Evolutionary conservation across 2,329 filamentous ascomycete species (phyloP), one percentile per base, ranked within the genome.

Genomic region (Pyricularia sp.): DNA sequence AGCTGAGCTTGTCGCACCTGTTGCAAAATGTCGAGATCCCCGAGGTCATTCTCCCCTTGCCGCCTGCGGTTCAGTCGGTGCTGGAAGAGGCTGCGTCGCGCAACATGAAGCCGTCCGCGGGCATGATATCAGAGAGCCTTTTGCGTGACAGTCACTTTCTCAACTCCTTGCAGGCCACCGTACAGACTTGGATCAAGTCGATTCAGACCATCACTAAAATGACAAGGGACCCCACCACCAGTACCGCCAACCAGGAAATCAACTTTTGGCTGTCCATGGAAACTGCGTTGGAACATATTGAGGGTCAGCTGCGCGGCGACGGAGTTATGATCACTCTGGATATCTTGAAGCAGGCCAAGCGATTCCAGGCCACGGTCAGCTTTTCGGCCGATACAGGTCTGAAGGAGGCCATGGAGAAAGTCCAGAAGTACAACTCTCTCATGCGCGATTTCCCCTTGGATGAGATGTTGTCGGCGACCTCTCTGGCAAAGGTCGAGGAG

Each of bases 241-340:
- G 78, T 36, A 97, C 93, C 26, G 95, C 95, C 36, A 94, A 92
- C 69, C 95, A 98, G 78, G 95, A 99, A 79, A 97, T 99, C 79
- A 97, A 97, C 79, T 99, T 99, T 77, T 99, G 95, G 95, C 80
- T 99, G 67, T 96, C 93, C 1, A 97, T 99, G 92, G 96, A 99
- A 79, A 91, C 90, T 20, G 92, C 94, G 4, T 81, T 99, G 72
- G 94, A 97, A 77, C 91, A 91, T 31, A 97, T 99, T 70, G 94
- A 97, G 78, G 87, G 85, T 59, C 94, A 98, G 78, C 85, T 99
- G 69, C 86, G 90, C 71, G 93, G 94, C 72, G 92, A 97, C 69
- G 95, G 95, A 31, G 94, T 99, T 25, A 85, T 88, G 73, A 81
- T 99, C 75, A 98, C 96, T 0, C 86, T 99, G 77, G 94, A 97